phyloP scores from a whole-genome alignment of 495 filamentous ascomycete species.

The Neurospora sp. region DNA sequence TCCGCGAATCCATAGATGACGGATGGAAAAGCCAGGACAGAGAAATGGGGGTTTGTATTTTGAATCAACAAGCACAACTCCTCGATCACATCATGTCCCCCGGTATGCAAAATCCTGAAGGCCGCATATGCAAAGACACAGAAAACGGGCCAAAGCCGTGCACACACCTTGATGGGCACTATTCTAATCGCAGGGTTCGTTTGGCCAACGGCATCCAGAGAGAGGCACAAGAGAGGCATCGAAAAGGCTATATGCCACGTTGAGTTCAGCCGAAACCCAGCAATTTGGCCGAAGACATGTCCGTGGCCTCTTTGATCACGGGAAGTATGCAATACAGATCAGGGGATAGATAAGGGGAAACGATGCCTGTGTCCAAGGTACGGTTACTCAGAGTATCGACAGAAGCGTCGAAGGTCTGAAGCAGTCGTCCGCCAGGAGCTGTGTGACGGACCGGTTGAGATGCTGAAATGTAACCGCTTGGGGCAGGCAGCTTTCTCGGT shows the following conservation, averaged over 20 bases:
- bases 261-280: conserved; percentile 28
- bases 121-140: conserved; percentile 18
- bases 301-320: not conserved
- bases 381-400: not conserved
- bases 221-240: conserved; percentile 6
- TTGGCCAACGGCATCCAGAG: conserved; percentile 12
- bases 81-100: not conserved
- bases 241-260: conserved; percentile 26
- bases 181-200: not conserved
- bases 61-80: not conserved
- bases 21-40: not conserved
- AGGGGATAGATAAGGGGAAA: not conserved
- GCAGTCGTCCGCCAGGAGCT: not conserved
- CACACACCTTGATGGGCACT: conserved; percentile 1
- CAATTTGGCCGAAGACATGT: conserved; percentile 17
- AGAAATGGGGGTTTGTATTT: not conserved
- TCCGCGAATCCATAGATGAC: not conserved
- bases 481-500: not conserved
- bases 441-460: not conserved
- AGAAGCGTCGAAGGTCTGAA: not conserved
- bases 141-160: conserved; percentile 9
- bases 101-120: conserved; percentile 5
- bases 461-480: not conserved
- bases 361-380: not conserved
- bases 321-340: not conserved